phyloP scores from a whole-genome alignment of 176 grass and related monocot species.

The Canna indica region DNA sequence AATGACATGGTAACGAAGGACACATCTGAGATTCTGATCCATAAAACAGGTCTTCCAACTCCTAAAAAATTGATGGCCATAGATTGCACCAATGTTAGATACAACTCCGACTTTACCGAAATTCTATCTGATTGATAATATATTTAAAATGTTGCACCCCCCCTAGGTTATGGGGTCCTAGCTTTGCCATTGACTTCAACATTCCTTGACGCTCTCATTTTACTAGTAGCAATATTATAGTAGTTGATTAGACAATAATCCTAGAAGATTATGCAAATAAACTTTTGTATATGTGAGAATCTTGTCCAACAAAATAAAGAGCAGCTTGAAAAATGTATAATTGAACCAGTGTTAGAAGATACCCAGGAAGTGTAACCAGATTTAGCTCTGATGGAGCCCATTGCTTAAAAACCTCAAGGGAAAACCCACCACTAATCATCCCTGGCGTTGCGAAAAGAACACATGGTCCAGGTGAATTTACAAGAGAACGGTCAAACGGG shows the following conservation, averaged over 20 bases:
- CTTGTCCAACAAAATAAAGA: background rate
- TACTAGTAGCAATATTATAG: background rate
- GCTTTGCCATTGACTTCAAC: too few species aligned
- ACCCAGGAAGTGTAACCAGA: slow-evolving; percentile 85
- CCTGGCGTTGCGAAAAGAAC: slow-evolving; percentile 96
- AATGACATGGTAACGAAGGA: too few species aligned
- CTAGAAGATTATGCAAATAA: background rate
- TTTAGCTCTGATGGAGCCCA: slow-evolving; percentile 93
- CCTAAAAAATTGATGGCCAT: too few species aligned
- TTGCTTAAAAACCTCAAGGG: slow-evolving; percentile 88
- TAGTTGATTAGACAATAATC: background rate
- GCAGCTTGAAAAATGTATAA: background rate
- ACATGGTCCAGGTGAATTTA: slow-evolving; percentile 78
- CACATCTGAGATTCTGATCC: too few species aligned
- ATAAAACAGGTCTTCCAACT: too few species aligned
- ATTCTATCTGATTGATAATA: too few species aligned
- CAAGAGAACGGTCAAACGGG: slow-evolving; percentile 68
- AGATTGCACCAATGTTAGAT: too few species aligned
- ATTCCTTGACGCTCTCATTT: too few species aligned
- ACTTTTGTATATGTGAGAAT: background rate
- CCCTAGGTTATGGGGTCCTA: too few species aligned
- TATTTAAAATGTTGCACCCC: too few species aligned
- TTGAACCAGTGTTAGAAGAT: slow-evolving; percentile 6
- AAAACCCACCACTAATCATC: slow-evolving; percentile 95
- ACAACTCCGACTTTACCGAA: too few species aligned